Conservation (phyloP, 352 stramenopile species). For the Globisporangium cederbergense region DNA sequence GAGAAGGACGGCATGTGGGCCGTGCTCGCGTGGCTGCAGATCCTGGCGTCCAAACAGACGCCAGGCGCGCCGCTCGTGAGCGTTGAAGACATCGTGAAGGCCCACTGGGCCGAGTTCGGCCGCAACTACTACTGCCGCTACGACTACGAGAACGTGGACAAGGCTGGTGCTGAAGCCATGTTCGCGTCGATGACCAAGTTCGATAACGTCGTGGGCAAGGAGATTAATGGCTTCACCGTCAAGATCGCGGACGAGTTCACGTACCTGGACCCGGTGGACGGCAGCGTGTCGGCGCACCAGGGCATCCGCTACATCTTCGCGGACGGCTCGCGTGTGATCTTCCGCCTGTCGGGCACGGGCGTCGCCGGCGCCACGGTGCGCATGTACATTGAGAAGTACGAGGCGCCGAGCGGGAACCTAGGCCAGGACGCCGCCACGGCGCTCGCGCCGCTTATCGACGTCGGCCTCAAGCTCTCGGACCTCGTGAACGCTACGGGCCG, state of each 20-base stretch:
- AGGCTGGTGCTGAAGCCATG: slow-evolving; percentile 72
- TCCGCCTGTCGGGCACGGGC: slow-evolving; percentile 97
- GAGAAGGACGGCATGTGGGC: slow-evolving; percentile 99
- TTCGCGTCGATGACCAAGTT: slow-evolving; percentile 76
- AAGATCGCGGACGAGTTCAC: slow-evolving; percentile 95
- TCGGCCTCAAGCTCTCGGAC: slow-evolving; percentile 91
- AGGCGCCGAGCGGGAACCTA: slow-evolving; percentile 85
- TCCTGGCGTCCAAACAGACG: slow-evolving; percentile 91
- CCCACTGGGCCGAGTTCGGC: slow-evolving; percentile 97
- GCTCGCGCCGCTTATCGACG: slow-evolving; percentile 88
- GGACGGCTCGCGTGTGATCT: slow-evolving; percentile 95
- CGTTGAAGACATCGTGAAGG: slow-evolving; percentile 95
- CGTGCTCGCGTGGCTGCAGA: slow-evolving; percentile 98
- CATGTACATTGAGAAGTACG: slow-evolving; percentile 99
- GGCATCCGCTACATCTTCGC: slow-evolving; percentile 95
- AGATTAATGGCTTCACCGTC: slow-evolving; percentile 77
- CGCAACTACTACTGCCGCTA: slow-evolving; percentile 99
- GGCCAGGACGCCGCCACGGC: slow-evolving; percentile 68
- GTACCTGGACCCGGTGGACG: slow-evolving; percentile 98
- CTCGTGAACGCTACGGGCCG: slow-evolving; percentile 92
- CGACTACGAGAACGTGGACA: slow-evolving; percentile 98
- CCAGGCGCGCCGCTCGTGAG: slow-evolving; percentile 88
- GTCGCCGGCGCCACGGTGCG: slow-evolving; percentile 96
- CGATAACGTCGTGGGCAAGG: slow-evolving; percentile 57
- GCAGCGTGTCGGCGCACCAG: slow-evolving; percentile 94